Conservation (phyloP, 352 stramenopile genomes). For the Pythium rishiriense region DNA sequence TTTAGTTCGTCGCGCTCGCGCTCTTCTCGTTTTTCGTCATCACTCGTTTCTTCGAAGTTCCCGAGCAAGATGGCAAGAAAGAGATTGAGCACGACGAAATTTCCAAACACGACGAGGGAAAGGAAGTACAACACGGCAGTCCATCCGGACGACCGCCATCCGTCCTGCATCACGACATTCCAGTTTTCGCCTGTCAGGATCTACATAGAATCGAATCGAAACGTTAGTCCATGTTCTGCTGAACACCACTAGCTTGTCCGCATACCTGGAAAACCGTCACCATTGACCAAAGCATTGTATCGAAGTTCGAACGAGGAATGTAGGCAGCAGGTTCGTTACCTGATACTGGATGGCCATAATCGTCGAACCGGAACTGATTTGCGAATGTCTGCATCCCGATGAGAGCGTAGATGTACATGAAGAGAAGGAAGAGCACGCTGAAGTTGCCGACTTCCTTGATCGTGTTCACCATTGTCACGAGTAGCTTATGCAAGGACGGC, state of each 20-base stretch:
- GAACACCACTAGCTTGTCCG: not conserved
- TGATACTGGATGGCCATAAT: conserved; percentile 46
- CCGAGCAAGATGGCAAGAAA: conserved; percentile 91
- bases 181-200: conserved; percentile 93
- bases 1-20: conserved; percentile 39
- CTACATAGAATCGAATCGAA: conserved; percentile 33
- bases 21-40: conserved; percentile 48
- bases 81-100: conserved; percentile 92
- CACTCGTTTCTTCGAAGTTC: conserved; percentile 82
- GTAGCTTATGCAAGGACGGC: conserved; percentile 88
- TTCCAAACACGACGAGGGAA: conserved; percentile 60
- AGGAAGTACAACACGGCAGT: conserved; percentile 75
- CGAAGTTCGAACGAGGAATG: conserved; percentile 64
- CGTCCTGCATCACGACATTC: conserved; percentile 91
- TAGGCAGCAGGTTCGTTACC: conserved; percentile 32
- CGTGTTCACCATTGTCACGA: conserved; percentile 87
- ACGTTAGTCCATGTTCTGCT: not conserved
- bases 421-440: conserved; percentile 89
- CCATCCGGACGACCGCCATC: conserved; percentile 67
- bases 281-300: conserved; percentile 66
- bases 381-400: conserved; percentile 93
- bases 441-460: conserved; percentile 92
- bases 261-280: conserved; percentile 71
- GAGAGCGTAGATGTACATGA: conserved; percentile 93
- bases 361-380: conserved; percentile 90